Base-by-base conservation (phyloP, 225 moss, liverwort and hornwort species). In the Marchantia paleacea region DNA sequence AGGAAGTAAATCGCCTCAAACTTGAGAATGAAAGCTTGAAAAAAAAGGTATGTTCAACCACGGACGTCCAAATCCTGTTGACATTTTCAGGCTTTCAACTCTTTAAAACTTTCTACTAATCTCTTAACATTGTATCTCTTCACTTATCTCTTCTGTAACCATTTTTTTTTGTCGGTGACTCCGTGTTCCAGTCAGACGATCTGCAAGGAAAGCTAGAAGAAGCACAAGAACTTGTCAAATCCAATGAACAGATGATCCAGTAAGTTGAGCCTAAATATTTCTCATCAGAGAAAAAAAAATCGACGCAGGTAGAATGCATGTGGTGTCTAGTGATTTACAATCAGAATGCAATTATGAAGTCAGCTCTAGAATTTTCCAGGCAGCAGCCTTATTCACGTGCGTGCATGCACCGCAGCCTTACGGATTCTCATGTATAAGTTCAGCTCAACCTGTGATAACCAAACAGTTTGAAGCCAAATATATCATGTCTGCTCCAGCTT, bases 181-280 rank as follows among this genome's bases (percentile, higher is more conserved):
- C 26, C 75, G 8, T 55, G 48, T 77, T 62, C 66, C 88, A 99
- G 99, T 84, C 83, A 20, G 91, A 91, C 55, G 99, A 99, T 68
- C 81, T 94, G 80, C 90, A 86, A 69, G 81, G 76, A 58, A 99
- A 95, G 82, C 82, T 95, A 52, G 95, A 95, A 50, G 99, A 94
- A 88, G 89, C 94, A 65, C 99, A 99, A 85, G 94, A 87, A 72
- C 70, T 91, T 72, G 81, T 94, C 80, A 95, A 95, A 80, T 92
- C 99, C 70, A 99, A 99, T 81, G 95, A 99, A 79, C 99, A 99
- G 91, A 91, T 95, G 94, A 95, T 95, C 55, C 95, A 99, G 99
- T 99, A 92, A 82, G 94, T 85, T 48, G 8, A 30, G 15, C 39
- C 19, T 39, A 60, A 12, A 28, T 16, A 26, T 16, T 53, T 52